Percentiles rank a stretch among this genome's conserved stretches.
These are phyloP conservation scores for Moesziomyces parantarcticus DNA, from an alignment of 1,284 basidiomycete species.

Conservation along the genomic window DNA sequence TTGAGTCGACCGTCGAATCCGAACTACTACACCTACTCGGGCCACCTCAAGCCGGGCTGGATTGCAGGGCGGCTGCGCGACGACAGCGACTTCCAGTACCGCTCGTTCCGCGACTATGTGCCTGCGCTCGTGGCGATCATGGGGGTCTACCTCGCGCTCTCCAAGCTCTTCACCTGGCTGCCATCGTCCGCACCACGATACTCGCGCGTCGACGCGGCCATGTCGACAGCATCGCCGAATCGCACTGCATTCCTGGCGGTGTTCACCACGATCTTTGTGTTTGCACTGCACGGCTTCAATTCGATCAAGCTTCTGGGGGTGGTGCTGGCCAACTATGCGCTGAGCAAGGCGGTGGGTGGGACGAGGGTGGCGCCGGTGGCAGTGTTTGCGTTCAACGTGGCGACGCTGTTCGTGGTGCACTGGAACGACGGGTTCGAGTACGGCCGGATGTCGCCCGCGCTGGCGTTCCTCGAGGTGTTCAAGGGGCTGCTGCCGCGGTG, in stretches of 20 bases:
- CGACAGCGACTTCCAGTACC: slow-evolving; percentile 69
- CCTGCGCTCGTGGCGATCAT: slow-evolving; percentile 62
- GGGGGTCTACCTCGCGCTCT: slow-evolving; percentile 57
- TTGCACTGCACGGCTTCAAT: slow-evolving; percentile 87
- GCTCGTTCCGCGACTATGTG: slow-evolving; percentile 67
- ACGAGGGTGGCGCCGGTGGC: slow-evolving; percentile 70
- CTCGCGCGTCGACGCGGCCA: slow-evolving; percentile 10
- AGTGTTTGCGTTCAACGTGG: slow-evolving; percentile 82
- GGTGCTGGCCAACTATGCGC: slow-evolving; percentile 77
- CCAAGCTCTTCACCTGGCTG: slow-evolving; percentile 53
- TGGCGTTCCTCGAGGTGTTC: slow-evolving; percentile 77
- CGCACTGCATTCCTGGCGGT: slow-evolving; percentile 71
- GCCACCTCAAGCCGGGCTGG: slow-evolving; percentile 74
- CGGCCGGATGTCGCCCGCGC: slow-evolving; percentile 72
- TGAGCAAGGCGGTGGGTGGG: slow-evolving; percentile 68
- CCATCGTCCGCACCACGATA: slow-evolving; percentile 12
- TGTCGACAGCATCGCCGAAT: slow-evolving; percentile 64
- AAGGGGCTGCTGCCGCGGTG: slow-evolving; percentile 82
- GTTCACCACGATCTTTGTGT: slow-evolving; percentile 78
- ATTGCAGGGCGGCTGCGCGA: slow-evolving; percentile 69
- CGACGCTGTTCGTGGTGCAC: slow-evolving; percentile 82
- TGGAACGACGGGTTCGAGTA: slow-evolving; percentile 81
- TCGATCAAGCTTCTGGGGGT: slow-evolving; percentile 82
- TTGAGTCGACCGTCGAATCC: slow-evolving; percentile 79
- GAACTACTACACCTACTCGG: slow-evolving; percentile 77